Percentiles rank a stretch among this genome's conserved stretches.
phyloP scores from a whole-genome alignment of 2,329 filamentous ascomycete genomes.

The Apiospora malaysiana region DNA sequence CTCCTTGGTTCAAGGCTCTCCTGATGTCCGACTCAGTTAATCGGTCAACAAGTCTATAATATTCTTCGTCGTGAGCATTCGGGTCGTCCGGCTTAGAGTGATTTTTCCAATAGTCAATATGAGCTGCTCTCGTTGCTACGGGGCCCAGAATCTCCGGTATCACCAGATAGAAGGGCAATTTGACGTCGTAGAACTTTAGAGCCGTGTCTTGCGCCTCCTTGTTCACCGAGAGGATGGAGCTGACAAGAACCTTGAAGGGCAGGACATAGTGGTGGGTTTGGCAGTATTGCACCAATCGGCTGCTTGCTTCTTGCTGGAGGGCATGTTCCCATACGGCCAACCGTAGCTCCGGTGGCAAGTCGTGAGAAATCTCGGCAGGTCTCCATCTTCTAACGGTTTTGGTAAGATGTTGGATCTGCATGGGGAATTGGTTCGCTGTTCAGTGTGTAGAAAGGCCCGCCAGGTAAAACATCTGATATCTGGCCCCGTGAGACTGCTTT shows the following conservation, averaged over 20 bases:
- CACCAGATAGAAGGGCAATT: neutral
- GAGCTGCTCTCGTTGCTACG: neutral
- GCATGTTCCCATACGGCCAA: neutral
- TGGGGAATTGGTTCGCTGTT: neutral
- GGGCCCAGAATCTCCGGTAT: neutral
- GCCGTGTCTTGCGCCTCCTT: neutral
- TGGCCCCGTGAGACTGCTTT: no score
- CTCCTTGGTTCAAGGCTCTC: no score
- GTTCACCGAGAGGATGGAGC: neutral
- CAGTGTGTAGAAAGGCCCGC: no score
- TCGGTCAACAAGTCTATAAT: neutral
- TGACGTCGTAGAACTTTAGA: neutral
- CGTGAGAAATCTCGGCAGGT: neutral
- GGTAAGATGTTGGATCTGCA: neutral
- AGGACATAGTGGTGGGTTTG: neutral
- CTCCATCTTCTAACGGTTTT: neutral
- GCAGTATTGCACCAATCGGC: neutral
- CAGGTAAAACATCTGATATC: no score
- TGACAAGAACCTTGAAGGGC: neutral
- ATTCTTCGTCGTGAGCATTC: neutral
- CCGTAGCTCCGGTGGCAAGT: neutral
- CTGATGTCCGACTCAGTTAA: no score
- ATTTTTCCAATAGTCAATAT: neutral
- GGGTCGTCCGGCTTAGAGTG: no score
- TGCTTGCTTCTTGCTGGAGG: neutral